These are phyloP conservation scores for Eleusine coracana DNA, from an alignment of 176 grass and related monocot genomes.

Conservation along the genomic window DNA sequence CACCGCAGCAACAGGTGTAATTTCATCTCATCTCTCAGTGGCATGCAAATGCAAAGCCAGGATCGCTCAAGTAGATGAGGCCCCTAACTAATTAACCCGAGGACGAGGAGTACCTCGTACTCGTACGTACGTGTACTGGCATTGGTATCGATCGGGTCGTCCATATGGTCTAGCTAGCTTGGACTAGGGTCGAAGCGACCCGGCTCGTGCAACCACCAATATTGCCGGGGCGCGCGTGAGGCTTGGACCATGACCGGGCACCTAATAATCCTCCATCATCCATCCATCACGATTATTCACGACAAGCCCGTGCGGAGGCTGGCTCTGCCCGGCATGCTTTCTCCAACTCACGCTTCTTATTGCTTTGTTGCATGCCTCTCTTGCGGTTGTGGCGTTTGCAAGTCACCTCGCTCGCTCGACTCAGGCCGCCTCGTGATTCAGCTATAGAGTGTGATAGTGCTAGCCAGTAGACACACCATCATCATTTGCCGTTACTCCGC, in stretches of 20 bases:
- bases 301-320: not conserved
- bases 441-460: not conserved
- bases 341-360: conserved; percentile 36
- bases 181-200: conserved; percentile 36
- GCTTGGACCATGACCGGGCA: conserved; percentile 40
- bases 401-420: conserved; percentile 24
- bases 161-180: not conserved
- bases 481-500: conserved; percentile 16
- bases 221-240: not conserved
- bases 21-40: not conserved
- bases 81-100: not conserved
- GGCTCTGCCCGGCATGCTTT: conserved; percentile 18
- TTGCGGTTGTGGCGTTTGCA: conserved; percentile 42
- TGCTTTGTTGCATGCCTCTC: not conserved
- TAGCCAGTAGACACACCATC: not conserved
- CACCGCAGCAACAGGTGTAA: not conserved
- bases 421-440: not conserved
- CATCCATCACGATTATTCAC: too few species aligned
- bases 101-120: not conserved
- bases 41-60: not conserved
- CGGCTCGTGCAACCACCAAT: not conserved
- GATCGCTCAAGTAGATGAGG: not conserved
- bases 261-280: conserved; percentile 5
- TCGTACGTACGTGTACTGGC: not conserved
- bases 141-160: not conserved